A percentile compares a stretch with the other conserved stretches of the same genome.
phyloP scores from a whole-genome alignment of 805 yeast genomes.

The Candida nonsorbophila region DNA sequence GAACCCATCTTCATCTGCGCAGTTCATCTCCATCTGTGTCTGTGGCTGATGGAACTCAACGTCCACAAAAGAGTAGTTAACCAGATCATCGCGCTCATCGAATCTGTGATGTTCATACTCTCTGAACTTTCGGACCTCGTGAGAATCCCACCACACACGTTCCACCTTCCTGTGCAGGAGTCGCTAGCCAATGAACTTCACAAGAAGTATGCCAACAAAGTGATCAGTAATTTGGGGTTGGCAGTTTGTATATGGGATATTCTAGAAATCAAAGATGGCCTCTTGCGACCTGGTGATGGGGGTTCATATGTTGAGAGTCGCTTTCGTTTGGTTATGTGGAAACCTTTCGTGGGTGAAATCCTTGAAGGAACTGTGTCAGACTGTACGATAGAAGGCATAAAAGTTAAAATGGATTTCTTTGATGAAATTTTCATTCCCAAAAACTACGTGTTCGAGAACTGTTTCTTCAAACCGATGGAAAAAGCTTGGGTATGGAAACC shows the following conservation, averaged over 20 bases:
- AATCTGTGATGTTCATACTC: constrained; percentile 67
- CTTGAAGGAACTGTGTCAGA: constrained; percentile 90
- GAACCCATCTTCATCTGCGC: too few species aligned
- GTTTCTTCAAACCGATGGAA: constrained; percentile 64
- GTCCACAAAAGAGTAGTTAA: too few species aligned
- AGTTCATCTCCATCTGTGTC: too few species aligned
- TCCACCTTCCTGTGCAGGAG: constrained; percentile 63
- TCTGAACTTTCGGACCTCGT: constrained; percentile 78
- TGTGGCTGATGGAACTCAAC: too few species aligned
- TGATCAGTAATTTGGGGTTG: constrained; percentile 78
- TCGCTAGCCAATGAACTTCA: constrained; percentile 79
- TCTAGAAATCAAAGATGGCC: constrained; percentile 77
- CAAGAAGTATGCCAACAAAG: constrained; percentile 79
- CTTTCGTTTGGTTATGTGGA: constrained; percentile 76
- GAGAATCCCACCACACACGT: constrained; percentile 81
- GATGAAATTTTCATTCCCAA: constrained; percentile 90
- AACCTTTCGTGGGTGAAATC: constrained; percentile 93
- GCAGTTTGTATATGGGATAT: constrained; percentile 84
- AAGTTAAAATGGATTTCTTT: constrained; percentile 80
- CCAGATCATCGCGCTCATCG: too few species aligned
- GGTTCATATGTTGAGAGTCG: constrained; percentile 71
- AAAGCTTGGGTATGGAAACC: constrained; percentile 95
- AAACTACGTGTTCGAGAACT: constrained; percentile 71
- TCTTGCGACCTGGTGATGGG: constrained; percentile 92
- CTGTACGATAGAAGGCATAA: constrained; percentile 82